Evolutionary conservation across 805 yeast genomes (phyloP).

Genomic region (Metschnikowia sp.): DNA sequence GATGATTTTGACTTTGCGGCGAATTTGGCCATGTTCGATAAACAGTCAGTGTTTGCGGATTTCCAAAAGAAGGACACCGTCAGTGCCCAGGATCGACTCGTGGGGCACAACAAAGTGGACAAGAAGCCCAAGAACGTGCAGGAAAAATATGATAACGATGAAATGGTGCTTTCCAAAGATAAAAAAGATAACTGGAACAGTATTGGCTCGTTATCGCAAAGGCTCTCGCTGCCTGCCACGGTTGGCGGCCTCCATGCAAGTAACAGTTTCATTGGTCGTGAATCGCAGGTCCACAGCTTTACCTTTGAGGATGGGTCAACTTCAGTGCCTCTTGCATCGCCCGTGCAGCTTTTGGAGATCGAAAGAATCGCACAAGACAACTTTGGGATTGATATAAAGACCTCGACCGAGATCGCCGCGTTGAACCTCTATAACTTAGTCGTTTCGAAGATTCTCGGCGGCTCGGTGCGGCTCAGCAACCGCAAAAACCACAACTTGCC

Average conservation of each 20-base stretch:
- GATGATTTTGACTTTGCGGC: conserved; percentile 82
- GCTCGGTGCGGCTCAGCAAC: conserved; percentile 56
- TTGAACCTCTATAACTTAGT: conserved; percentile 60
- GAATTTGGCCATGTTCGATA: conserved; percentile 78
- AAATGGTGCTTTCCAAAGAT: conserved; percentile 59
- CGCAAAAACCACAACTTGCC: conserved; percentile 70
- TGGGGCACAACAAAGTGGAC: conserved; percentile 63
- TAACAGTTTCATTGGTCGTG: conserved; percentile 3
- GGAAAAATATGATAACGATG: conserved; percentile 62
- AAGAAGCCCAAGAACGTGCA: conserved; percentile 38
- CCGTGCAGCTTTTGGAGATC: conserved; percentile 75
- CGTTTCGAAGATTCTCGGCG: conserved; percentile 59
- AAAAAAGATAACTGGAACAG: conserved; percentile 53
- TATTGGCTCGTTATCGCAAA: conserved; percentile 26
- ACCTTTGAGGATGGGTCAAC: conserved; percentile 13
- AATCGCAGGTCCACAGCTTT: conserved; percentile 10
- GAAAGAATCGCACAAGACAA: conserved; percentile 54
- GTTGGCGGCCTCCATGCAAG: conserved; percentile 1
- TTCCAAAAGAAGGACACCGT: conserved; percentile 61
- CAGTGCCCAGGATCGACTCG: conserved; percentile 61
- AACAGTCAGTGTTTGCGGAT: conserved; percentile 73
- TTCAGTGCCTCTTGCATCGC: conserved; percentile 60
- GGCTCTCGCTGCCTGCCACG: conserved; percentile 16
- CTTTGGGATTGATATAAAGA: conserved; percentile 47
- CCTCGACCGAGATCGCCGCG: conserved; percentile 64